Conservation (phyloP, 352 stramenopile genomes). For the Pythium rishiriense region DNA sequence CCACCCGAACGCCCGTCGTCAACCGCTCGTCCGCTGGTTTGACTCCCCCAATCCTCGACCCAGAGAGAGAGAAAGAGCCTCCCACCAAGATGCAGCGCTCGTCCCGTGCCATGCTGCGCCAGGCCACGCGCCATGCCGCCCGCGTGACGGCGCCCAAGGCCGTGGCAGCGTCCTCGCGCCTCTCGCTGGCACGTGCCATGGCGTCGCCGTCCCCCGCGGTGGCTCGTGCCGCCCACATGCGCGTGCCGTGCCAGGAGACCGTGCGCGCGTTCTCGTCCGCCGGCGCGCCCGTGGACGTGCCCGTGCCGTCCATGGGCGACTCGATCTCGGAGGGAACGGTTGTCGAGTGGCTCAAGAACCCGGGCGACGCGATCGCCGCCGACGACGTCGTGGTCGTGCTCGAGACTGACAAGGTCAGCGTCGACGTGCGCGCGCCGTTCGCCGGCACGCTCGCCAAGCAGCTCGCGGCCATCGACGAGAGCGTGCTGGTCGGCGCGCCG, state of each 20-base stretch:
- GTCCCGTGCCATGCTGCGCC: slow-evolving; percentile 24
- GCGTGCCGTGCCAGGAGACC: slow-evolving; percentile 1
- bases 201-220: not conserved
- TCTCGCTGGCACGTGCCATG: not conserved
- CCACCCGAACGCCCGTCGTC: no score
- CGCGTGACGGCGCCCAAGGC: slow-evolving; percentile 14
- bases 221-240: not conserved
- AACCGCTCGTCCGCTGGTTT: not conserved
- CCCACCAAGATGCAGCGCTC: slow-evolving; percentile 34
- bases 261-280: slow-evolving; percentile 41
- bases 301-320: slow-evolving; percentile 91
- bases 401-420: slow-evolving; percentile 93
- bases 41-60: not conserved
- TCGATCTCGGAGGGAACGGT: slow-evolving; percentile 98
- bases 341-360: slow-evolving; percentile 94
- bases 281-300: slow-evolving; percentile 47
- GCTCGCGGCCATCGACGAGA: slow-evolving; percentile 91
- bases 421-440: slow-evolving; percentile 91
- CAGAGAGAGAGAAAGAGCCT: not conserved
- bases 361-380: slow-evolving; percentile 91
- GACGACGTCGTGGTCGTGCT: slow-evolving; percentile 99
- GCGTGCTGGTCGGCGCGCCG: slow-evolving; percentile 91
- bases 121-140: slow-evolving; percentile 17
- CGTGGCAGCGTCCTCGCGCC: not conserved
- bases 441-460: slow-evolving; percentile 90